Base-by-base conservation (phyloP, 2,329 filamentous ascomycete genomes). In the Botrytis paeoniae region DNA sequence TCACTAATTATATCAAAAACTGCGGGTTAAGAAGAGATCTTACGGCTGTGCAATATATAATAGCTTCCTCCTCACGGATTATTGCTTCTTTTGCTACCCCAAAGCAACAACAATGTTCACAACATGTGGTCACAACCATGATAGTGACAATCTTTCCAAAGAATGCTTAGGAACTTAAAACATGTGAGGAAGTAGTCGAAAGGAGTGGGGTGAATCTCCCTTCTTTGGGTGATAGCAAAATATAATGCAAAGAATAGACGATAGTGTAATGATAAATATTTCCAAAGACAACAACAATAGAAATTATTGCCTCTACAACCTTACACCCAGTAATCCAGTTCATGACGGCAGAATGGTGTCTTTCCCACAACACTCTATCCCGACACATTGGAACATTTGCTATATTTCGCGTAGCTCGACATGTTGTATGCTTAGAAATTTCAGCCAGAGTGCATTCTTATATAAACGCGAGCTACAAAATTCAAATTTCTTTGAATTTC, bases 271-370 rank as follows among this genome's bases (percentile, higher is more conserved):
- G 51, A 9, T 0, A 43, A 43, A 0, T 43, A 1, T 43, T 43
- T 16, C n/a, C n/a, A n/a, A n/a, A 16, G 41, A 18, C 5, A 5
- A 43, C 18, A 43, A 16, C 7, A 43, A 43, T 20, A 20, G 41
- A 43, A 3, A 0, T 43, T 43, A 1, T 0, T 18, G 0, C 6
- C 41, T 20, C 41, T 20, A n/a, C n/a, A 57, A 8, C 14, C 14
- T 32, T 3, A 29, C 0, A 18, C 5, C 7, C n/a, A 57, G 14
- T 29, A 0, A 29, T 29, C 14, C 6, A 57, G 0, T 18, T 29
- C n/a, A 3, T 1, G 9, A 3, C n/a, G 3, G 0, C n/a, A 57
- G 51, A 18, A 29, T 29, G 2, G 0, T 1, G 1, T 29, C 51
- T 57, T 57, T 9, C 1, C 51, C 6, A 0, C 7, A 18, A 57